Base-by-base conservation (phyloP, 768 basidiomycete species). In the Boletus sensibilis region DNA sequence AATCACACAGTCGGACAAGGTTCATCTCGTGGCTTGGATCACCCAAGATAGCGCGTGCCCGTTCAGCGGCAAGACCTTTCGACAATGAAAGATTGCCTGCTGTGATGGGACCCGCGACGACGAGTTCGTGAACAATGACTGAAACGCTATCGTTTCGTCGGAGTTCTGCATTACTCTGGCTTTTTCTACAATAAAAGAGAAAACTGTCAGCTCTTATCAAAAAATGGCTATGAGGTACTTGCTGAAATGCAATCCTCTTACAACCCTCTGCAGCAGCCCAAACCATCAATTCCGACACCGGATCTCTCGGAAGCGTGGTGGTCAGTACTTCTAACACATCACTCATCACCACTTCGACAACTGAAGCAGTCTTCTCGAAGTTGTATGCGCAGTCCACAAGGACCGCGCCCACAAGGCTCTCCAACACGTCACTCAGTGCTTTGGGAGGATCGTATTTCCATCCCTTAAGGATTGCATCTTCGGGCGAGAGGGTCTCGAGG, bases 361-460 rank as follows among this genome's bases (percentile, higher is more conserved):
- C 77, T 0, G 75, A 75, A 16, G 81, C 80, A 4, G 85, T 83
- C 56, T 77, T 82, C 49, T 92, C 90, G 57, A 89, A 85, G 59
- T 91, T 73, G 65, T 87, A 91, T 5, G 80, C 84, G 5, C 84
- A 82, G 71, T 96, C 94, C 41, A 95, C 81, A 29, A 96, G 80
- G 20, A 96, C 76, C 3, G 91, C 92, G 1, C 92, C 94, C 34
- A 94, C 75, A 6, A 95, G 73, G 51, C 92, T 89, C 72, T 96
- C 94, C 51, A 95, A 78, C 5, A 92, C 82, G 65, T 96, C 94
- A 53, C 89, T 87, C 33, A 93, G 73, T 7, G 82, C 86, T 71
- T 96, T 96, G 0, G 94, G 92, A 10, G 92, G 91, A 63, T 92
- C 87, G 59, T 86, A 87, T 62, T 83, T 82, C 92, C 92, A 94